Evolutionary conservation across 768 basidiomycete genomes (phyloP).

Genomic region (Lactifluus volemus): DNA sequence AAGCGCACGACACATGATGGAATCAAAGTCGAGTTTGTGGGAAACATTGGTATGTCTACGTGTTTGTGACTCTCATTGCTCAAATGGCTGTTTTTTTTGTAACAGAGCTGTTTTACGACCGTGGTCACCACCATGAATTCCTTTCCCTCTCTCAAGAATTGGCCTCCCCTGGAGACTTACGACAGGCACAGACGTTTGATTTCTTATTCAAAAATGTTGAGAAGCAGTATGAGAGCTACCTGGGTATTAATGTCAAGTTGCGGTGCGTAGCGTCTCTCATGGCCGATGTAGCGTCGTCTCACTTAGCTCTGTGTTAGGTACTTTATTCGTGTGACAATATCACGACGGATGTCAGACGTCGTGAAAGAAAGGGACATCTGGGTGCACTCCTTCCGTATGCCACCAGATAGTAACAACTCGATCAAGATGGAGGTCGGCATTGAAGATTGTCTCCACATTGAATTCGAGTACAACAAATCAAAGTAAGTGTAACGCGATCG

Average conservation of each 20-base stretch:
- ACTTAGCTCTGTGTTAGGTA: too few relatives aligned
- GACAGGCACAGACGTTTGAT: constrained; percentile 92
- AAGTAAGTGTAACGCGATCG: constrained; percentile 50
- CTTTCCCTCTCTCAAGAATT: constrained; percentile 92
- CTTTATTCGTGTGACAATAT: constrained; percentile 53
- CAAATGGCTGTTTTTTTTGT: not conserved
- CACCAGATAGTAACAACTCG: constrained; percentile 93
- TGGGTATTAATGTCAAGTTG: constrained; percentile 97
- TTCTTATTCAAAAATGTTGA: constrained; percentile 99
- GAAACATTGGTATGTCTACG: constrained; percentile 71
- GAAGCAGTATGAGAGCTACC: constrained; percentile 98
- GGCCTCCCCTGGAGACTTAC: constrained; percentile 93
- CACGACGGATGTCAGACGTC: constrained; percentile 88
- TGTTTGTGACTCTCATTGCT: not conserved
- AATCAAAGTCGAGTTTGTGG: constrained; percentile 96
- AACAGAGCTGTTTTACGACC: constrained; percentile 75
- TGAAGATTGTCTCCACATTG: constrained; percentile 97
- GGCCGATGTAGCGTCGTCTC: not conserved
- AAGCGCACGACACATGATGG: constrained; percentile 92
- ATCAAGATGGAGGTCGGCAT: constrained; percentile 99
- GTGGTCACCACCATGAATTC: constrained; percentile 98
- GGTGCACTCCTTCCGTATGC: constrained; percentile 99
- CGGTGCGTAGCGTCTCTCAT: constrained; percentile 42
- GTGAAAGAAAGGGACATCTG: constrained; percentile 90
- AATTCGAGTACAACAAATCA: constrained; percentile 99